A percentile compares a stretch with the other conserved stretches of the same genome.
Evolutionary conservation across 1,284 basidiomycete genomes (phyloP).

Genomic region (Rhodotorula sp.): DNA sequence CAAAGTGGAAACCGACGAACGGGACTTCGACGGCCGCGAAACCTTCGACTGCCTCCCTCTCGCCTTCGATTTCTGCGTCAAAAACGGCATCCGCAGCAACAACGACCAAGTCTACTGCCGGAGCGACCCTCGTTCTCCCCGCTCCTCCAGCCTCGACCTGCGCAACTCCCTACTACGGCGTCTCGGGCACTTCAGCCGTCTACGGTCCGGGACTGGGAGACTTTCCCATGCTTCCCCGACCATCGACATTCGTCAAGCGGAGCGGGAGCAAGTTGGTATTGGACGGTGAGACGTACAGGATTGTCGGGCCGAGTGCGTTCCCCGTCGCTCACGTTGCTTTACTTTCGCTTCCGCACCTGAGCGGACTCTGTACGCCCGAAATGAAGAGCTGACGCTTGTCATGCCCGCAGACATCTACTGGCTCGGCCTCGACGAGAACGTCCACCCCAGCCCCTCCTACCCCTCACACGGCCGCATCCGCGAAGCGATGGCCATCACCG

Average conservation of each 20-base stretch:
- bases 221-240: constrained; percentile 15
- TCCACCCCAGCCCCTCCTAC: constrained; percentile 44
- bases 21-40: not conserved
- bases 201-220: constrained; percentile 29
- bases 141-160: constrained; percentile 25
- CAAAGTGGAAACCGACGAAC: constrained; percentile 6
- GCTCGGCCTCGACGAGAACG: constrained; percentile 45
- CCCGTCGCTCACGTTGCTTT: no score
- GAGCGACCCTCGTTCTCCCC: constrained; percentile 7
- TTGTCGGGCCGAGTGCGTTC: constrained; percentile 37
- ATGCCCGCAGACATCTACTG: constrained; percentile 41
- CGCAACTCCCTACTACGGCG: constrained; percentile 21
- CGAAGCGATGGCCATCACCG: constrained; percentile 46
- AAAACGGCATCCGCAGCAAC: not conserved
- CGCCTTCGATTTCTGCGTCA: not conserved
- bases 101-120: not conserved
- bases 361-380: no score
- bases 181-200: constrained; percentile 16
- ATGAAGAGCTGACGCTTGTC: not conserved
- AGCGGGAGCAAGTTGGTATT: constrained; percentile 24
- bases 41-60: not conserved
- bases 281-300: constrained; percentile 33
- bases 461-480: constrained; percentile 46
- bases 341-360: no score
- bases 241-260: constrained; percentile 33